phyloP scores from a whole-genome alignment of 192 early-diverging fungal genomes.

The Cladochytrium replicatum region DNA sequence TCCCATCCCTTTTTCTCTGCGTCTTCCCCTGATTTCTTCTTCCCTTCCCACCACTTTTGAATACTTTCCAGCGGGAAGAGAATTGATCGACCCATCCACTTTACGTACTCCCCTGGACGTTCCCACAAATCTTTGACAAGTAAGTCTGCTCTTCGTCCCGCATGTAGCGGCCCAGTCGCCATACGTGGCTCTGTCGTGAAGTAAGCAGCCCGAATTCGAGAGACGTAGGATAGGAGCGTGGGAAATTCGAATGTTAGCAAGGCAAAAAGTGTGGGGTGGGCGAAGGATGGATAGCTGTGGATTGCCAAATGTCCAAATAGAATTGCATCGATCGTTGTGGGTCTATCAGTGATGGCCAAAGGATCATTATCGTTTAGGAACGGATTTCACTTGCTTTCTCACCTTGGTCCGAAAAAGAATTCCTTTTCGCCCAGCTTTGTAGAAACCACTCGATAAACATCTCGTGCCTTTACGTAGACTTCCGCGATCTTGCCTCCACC shows the following conservation, averaged over 20 bases:
- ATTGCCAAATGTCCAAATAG: conserved; percentile 77
- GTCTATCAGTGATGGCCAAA: conserved; percentile 18
- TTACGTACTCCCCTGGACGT: too few species aligned
- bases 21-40: too few species aligned
- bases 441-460: conserved; percentile 56
- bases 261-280: conserved; percentile 52
- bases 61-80: too few species aligned
- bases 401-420: conserved; percentile 64
- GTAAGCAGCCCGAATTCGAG: conserved; percentile 40
- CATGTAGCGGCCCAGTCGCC: too few species aligned
- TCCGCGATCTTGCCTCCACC: conserved; percentile 14
- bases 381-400: not conserved
- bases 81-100: too few species aligned
- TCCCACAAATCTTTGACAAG: too few species aligned
- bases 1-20: too few species aligned
- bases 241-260: conserved; percentile 62
- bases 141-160: too few species aligned
- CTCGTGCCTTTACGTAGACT: conserved; percentile 59
- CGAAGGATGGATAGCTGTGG: conserved; percentile 62
- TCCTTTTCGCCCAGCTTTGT: conserved; percentile 62
- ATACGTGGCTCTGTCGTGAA: too few species aligned
- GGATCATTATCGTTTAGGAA: not conserved
- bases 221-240: conserved; percentile 48
- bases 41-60: too few species aligned
- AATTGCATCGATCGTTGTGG: conserved; percentile 69